Base-by-base conservation (phyloP, 495 filamentous ascomycete genomes). In the Xylaria cubensis region DNA sequence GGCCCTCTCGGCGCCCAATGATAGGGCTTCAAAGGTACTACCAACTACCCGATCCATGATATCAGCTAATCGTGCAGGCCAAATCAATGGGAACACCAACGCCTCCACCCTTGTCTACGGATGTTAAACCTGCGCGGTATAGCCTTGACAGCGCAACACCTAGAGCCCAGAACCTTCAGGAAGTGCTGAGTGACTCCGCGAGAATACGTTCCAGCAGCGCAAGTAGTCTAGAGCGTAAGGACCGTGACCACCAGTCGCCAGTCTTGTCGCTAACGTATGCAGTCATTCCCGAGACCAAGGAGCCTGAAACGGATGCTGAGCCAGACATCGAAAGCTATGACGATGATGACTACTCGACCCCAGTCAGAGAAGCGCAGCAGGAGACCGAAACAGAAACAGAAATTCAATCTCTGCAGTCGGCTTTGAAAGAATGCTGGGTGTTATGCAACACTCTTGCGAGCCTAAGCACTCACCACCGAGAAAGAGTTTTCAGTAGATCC, bases 361-460 rank as follows among this genome's bases (percentile, higher is more conserved):
- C 79, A 36, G 74, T 87, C 58, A 80, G 80, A 63, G 74, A 76
- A 53, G 82, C 86, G 63, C 82, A 84, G 66, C 88, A 89, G 50
- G 85, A 89, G 34, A 77, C 36, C 2, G 29, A 59, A 36, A 19
- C 36, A 17, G 21, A 64, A 39, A 19, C 36, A 29, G 21, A 64
- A 64, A 86, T 95, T 64, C 87, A 82, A 46, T 91, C 91, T 19
- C 84, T 97, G n/a, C 90, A 87, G 72, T 87, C 89, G 29, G 94
- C 94, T 0, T 85, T 97, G 13, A 89, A 90, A 72, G 94, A 97
- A 84, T 97, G 94, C 80, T 97, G 94, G 94, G 97, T 93, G 1
- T 81, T 97, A 46, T 97, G 94, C 82, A 97, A 97, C 80, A 97
- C 94, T 0, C 83, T 97, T 51, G 93, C 94, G 29, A 91, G 87